Base-by-base conservation (phyloP, 192 early-diverging fungal genomes). In the Backusella circina region DNA sequence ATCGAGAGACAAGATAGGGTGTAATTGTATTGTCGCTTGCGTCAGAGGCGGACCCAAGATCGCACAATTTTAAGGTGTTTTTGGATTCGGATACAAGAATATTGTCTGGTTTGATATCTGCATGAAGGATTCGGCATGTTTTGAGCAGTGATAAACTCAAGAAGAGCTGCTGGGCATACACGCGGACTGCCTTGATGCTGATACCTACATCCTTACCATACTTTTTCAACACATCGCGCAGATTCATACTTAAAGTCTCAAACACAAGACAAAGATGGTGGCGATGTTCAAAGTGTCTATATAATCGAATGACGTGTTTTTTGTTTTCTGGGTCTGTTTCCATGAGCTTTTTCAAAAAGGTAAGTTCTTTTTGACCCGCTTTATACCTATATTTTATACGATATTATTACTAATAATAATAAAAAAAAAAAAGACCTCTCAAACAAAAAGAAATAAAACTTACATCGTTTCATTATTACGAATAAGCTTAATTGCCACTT, bases 81-180 rank as follows among this genome's bases (percentile, higher is more conserved):
- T 94, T 91, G 72, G 85, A 83, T 74, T 95, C 94, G 10, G 90
- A 91, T 3, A 96, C 97, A 70, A 99, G 86, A 76, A 98, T 94
- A 82, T 99, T 99, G 77, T 99, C 98, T 0, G 98, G 98, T 79
- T 99, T 99, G 83, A 99, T 95, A 80, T 99, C 98, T 54, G 96
- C 95, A 77, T 99, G 98, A 9, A 98, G 75, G 16, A 99, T 85
- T 28, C 90, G 90, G 81, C 91, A 91, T 77, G 92, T 92, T 71
- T 90, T 90, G 23, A 99, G 84, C 12, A 96, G 82, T 37, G 94
- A 92, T 64, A 98, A 86, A 6, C 95, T 86, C 66, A 94, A 79
- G 67, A 99, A 92, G 67, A 99, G 85, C 61, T 99, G 98, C 44
- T 93, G 92, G 9, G 94, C 94, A 81, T 98, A 99, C 15, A 93